A percentile compares a stretch with the other conserved stretches of the same genome.
Evolutionary conservation across 2,329 filamentous ascomycete genomes (phyloP).

Genomic region (Bertia moriformis): DNA sequence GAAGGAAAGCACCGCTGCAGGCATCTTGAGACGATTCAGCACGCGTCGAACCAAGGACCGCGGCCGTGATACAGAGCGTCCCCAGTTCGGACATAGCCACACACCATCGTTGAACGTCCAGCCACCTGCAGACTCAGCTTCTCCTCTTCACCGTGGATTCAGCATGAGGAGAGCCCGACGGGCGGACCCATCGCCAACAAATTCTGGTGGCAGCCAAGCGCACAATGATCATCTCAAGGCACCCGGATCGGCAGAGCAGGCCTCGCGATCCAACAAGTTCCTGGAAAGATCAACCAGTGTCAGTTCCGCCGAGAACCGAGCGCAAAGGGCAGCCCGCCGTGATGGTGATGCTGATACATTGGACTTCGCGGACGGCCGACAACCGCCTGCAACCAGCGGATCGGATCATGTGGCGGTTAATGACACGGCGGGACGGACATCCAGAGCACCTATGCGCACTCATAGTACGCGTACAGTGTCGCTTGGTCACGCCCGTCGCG

Average conservation of each 20-base stretch:
- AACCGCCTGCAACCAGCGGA: constrained; percentile 62
- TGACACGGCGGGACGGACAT: not conserved
- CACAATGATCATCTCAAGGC: constrained; percentile 68
- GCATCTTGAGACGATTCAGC: constrained; percentile 77
- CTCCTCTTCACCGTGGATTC: constrained; percentile 69
- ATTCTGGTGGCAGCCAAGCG: constrained; percentile 47
- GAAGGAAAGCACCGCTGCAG: constrained; percentile 77
- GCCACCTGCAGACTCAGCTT: constrained; percentile 51
- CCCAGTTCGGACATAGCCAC: constrained; percentile 47
- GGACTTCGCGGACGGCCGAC: constrained; percentile 19
- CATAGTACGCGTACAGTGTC: constrained; percentile 68
- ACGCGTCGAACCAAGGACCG: constrained; percentile 61
- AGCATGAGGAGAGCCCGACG: constrained; percentile 54
- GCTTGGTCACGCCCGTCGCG: constrained; percentile 72
- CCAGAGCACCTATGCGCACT: constrained; percentile 34
- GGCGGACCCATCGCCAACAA: constrained; percentile 30
- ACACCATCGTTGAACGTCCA: constrained; percentile 68
- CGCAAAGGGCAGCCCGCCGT: constrained; percentile 23
- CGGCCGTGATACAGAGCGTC: constrained; percentile 17
- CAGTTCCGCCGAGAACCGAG: constrained; percentile 69
- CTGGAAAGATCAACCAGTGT: constrained; percentile 82
- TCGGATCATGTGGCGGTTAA: constrained; percentile 58
- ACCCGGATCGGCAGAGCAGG: constrained; percentile 40
- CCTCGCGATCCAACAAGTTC: constrained; percentile 42
- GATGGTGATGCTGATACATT: constrained; percentile 13